phyloP scores from a whole-genome alignment of 345 rosid genomes.

The Euphorbia pulcherrima region DNA sequence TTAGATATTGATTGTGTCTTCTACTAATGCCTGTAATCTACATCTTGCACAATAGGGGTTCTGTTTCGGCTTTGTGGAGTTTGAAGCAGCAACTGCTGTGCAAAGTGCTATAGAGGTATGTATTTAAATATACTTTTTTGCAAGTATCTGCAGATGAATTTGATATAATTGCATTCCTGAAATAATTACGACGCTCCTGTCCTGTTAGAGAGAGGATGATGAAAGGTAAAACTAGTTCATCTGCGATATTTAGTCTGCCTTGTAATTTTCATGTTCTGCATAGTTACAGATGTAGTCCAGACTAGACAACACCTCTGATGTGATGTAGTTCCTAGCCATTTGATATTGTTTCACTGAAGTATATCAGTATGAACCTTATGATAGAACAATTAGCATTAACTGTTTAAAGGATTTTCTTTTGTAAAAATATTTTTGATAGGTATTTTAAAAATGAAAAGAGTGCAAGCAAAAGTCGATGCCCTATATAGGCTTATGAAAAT shows the following conservation, averaged over 20 bases:
- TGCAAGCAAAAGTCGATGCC: neutral
- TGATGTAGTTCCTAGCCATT: neutral
- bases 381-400: neutral
- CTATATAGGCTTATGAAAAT: neutral
- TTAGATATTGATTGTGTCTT: constrained; percentile 6
- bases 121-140: no score
- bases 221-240: neutral
- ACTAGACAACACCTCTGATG: neutral
- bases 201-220: neutral
- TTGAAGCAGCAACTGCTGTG: constrained; percentile 70
- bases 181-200: neutral
- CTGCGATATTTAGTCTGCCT: no score
- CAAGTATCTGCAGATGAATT: neutral
- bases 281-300: neutral
- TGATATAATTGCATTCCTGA: no score
- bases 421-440: no score
- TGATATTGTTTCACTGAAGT: neutral
- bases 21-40: constrained; percentile 2
- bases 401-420: neutral
- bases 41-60: constrained; percentile 53
- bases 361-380: neutral
- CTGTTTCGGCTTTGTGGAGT: constrained; percentile 95
- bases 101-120: constrained; percentile 89
- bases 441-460: neutral
- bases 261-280: no score